Conservation (phyloP, 208 protist genomes). For the Trypanosoma scelopori region DNA sequence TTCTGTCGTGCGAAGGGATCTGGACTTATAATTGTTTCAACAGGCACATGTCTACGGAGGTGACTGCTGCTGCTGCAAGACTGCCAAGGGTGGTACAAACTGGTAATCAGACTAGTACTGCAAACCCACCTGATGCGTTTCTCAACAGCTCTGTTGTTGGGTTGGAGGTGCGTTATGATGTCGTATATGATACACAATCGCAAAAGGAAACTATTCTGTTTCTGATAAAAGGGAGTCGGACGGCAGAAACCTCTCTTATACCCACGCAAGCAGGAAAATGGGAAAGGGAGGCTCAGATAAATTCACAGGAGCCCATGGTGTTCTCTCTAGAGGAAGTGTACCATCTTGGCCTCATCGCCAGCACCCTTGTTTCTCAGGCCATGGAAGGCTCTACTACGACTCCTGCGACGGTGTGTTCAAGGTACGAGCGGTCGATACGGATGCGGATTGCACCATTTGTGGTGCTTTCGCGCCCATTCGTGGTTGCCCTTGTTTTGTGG, state of each 20-base stretch:
- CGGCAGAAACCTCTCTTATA: not conserved
- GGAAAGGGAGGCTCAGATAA: not conserved
- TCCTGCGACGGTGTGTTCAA: not conserved
- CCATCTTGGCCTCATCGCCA: constrained; percentile 9
- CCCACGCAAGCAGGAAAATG: not conserved
- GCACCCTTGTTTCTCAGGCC: not conserved
- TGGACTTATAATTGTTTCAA: constrained; percentile 16
- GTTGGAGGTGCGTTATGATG: constrained; percentile 1
- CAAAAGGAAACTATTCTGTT: constrained; percentile 4
- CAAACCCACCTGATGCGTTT: not conserved
- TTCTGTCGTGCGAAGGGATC: constrained; percentile 1
- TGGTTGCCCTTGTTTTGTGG: constrained; percentile 44
- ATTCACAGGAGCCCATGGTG: constrained; percentile 4
- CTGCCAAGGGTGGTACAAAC: constrained; percentile 10
- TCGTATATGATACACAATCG: not conserved
- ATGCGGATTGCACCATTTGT: constrained; percentile 40
- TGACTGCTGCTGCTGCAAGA: not conserved
- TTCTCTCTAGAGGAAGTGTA: constrained; percentile 21
- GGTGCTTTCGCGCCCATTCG: constrained; percentile 36
- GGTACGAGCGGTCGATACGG: constrained; percentile 9
- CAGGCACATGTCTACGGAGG: constrained; percentile 6
- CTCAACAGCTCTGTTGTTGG: not conserved
- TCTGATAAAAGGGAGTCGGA: not conserved
- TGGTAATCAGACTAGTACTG: too few species aligned
- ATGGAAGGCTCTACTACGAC: not conserved